Base-by-base conservation (phyloP, 148 eudicot genomes). In the Rhododendron kiyosumense region DNA sequence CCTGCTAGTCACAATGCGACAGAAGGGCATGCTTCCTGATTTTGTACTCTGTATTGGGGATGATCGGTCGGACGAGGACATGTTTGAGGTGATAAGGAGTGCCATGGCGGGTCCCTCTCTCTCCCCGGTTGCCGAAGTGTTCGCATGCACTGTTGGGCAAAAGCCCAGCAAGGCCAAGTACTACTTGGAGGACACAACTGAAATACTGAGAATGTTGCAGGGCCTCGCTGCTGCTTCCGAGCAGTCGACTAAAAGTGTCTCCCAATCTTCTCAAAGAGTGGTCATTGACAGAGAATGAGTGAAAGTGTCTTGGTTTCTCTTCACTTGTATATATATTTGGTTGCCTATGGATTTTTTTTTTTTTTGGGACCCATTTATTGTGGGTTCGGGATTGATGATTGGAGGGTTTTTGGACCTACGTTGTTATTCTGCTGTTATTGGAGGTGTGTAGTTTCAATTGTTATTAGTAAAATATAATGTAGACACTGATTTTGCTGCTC, bases 161-260 rank as follows among this genome's bases (percentile, higher is more conserved):
- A 94, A 94, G 46, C 97, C 97, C 0, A 93, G 95, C 91, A 94
- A 90, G 84, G 98, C 98, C 81, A 94, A 93, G 86, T 94, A 93
- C 87, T 94, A 91, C 79, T 93, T 94, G 20, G 97, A 94, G 51
- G 94, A 94, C 26, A 87, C 90, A 1, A 75, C 90, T 3, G 95
- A 92, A 85, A 93, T 94, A 74, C 85, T 94, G 2, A 89, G 93
- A 85, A 93, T 94, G 89, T 51, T 94, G 84, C 95, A 93, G 67
- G 94, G 93, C 85, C 94, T 94, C 34, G 92, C 92, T 20, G 83
- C 88, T 24, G 95, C 90, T 7, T 93, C 95, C 4, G 94, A 93
- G 79, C 90, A 88, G 84, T 87, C 87, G 9, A 71, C 82, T 30
- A 87, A 84, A 86, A 89, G 57, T 59, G 86, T 81, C 71, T 79